Conservation (phyloP, 352 stramenopile species). For the Phytophthora nicotianae region DNA sequence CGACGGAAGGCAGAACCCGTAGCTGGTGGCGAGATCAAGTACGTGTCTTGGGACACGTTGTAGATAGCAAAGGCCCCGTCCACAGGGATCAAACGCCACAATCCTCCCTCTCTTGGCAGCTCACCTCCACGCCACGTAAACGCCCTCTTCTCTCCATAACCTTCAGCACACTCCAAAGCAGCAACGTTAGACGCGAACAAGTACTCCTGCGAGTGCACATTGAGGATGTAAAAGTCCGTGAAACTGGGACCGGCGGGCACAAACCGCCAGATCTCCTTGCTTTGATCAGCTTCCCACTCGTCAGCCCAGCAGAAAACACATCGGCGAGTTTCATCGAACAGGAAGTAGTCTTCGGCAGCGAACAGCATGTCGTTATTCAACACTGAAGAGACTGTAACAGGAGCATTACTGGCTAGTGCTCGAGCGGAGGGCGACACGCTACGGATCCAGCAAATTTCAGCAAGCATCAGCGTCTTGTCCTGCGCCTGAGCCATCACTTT, state of each 20-base stretch:
- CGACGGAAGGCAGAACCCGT: constrained; percentile 19
- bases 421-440: constrained; percentile 36
- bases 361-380: constrained; percentile 35
- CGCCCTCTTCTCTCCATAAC: constrained; percentile 11
- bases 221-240: constrained; percentile 34
- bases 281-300: constrained; percentile 36
- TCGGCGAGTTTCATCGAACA: constrained; percentile 42
- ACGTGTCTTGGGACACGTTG: constrained; percentile 23
- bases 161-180: constrained; percentile 11
- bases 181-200: constrained; percentile 21
- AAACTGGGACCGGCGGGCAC: constrained; percentile 19
- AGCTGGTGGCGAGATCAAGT: constrained; percentile 19
- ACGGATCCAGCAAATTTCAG: constrained; percentile 30
- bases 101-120: constrained; percentile 13
- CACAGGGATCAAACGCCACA: constrained; percentile 24
- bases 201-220: constrained; percentile 25
- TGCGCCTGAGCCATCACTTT: constrained; percentile 31
- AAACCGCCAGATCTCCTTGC: constrained; percentile 44
- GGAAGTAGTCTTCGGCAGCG: constrained; percentile 24
- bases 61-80: constrained; percentile 25
- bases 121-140: constrained; percentile 31
- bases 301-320: constrained; percentile 44
- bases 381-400: constrained; percentile 29
- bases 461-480: constrained; percentile 20
- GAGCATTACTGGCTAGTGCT: constrained; percentile 39